phyloP scores from a whole-genome alignment of 2,329 filamentous ascomycete genomes.

The Ophiostoma fasciatum region DNA sequence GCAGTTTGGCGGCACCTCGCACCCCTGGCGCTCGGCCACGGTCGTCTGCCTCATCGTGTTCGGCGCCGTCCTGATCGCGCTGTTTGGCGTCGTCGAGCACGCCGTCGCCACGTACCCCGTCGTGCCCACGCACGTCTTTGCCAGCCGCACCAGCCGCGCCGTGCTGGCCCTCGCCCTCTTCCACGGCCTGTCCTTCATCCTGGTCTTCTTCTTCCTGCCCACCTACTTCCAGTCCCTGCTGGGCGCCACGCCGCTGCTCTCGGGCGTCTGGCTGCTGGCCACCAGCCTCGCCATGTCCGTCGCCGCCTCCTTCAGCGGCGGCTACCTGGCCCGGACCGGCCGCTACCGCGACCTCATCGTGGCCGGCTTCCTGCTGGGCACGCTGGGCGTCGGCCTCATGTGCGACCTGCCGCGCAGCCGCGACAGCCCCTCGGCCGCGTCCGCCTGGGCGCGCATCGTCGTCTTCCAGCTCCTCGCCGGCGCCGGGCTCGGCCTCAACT shows the following conservation, averaged over 20 bases:
- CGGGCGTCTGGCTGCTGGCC: conserved; percentile 27
- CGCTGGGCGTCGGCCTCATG: conserved; percentile 39
- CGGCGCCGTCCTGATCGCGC: conserved; percentile 19
- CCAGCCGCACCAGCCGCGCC: conserved; percentile 38
- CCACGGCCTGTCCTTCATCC: conserved; percentile 45
- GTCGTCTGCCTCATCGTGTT: conserved; percentile 36
- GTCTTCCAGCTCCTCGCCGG: conserved; percentile 40
- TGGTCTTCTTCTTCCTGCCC: conserved; percentile 54
- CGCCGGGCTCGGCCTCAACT: conserved; percentile 41
- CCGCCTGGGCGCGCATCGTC: conserved; percentile 24
- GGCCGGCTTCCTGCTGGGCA: conserved; percentile 33
- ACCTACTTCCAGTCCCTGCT: conserved; percentile 59
- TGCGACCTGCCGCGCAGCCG: conserved; percentile 29
- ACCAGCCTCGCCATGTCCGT: conserved; percentile 22
- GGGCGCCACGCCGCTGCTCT: conserved; percentile 43
- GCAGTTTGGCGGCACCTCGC: conserved; percentile 30
- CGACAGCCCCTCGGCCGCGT: conserved; percentile 22
- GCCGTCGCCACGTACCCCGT: conserved; percentile 30
- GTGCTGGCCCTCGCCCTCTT: conserved; percentile 31
- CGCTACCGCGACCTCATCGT: conserved; percentile 36
- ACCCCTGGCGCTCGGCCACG: conserved; percentile 42
- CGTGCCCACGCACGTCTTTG: conserved; percentile 42
- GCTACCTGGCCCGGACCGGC: conserved; percentile 17
- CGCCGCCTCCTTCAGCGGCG: conserved; percentile 22
- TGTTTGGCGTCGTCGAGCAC: conserved; percentile 30